Percentiles rank a stretch among this genome's conserved stretches.
Evolutionary conservation across 148 eudicot genomes (phyloP).

Genomic region (Rheum nobile): DNA sequence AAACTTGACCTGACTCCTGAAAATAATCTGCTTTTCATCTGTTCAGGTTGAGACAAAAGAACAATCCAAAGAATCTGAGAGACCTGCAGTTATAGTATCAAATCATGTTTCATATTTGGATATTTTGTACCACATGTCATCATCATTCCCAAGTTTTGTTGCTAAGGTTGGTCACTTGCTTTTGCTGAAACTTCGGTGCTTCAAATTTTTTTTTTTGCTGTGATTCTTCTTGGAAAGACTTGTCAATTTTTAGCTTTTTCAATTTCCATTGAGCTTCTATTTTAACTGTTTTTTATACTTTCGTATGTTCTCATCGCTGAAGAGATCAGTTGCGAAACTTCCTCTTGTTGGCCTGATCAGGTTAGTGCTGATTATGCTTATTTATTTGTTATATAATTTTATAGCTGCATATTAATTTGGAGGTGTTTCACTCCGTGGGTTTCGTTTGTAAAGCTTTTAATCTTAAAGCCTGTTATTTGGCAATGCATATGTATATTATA

Average conservation of each 20-base stretch:
- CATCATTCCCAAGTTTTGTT: slow-evolving; percentile 92
- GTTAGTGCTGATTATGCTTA: slow-evolving; percentile 26
- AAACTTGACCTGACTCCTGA: background rate
- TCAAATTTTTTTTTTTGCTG: background rate
- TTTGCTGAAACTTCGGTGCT: background rate
- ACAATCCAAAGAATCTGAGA: slow-evolving; percentile 23
- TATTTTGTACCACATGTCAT: slow-evolving; percentile 85
- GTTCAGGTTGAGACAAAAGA: background rate
- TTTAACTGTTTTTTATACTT: slow-evolving; percentile 8
- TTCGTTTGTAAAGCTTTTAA: background rate
- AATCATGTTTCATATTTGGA: slow-evolving; percentile 89
- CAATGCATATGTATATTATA: background rate
- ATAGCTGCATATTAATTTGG: background rate
- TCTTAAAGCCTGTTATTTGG: background rate
- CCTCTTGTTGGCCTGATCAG: slow-evolving; percentile 96
- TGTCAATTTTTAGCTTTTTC: background rate
- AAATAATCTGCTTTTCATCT: background rate
- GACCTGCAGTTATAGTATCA: slow-evolving; percentile 78
- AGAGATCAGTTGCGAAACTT: slow-evolving; percentile 97
- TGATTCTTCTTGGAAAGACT: background rate
- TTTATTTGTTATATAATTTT: background rate
- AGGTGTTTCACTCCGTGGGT: background rate
- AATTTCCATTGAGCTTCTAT: background rate
- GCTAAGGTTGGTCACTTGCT: slow-evolving; percentile 56
- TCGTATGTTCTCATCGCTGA: slow-evolving; percentile 23